phyloP scores from a whole-genome alignment of 2,329 filamentous ascomycete species.

The Ophiostoma sp. region DNA sequence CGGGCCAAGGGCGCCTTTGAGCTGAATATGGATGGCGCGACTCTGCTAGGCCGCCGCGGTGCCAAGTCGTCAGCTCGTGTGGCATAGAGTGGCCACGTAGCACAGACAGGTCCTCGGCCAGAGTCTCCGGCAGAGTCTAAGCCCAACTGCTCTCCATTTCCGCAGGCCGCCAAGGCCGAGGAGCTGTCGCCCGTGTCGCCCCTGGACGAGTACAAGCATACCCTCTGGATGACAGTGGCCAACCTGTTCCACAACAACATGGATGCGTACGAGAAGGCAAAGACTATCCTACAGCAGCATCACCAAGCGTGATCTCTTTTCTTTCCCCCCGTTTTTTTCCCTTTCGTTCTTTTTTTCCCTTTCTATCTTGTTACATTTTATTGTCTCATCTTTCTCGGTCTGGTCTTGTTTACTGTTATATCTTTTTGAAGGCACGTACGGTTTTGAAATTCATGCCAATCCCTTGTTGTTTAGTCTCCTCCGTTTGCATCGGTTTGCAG shows the following conservation, averaged over 20 bases:
- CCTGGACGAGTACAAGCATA: background rate
- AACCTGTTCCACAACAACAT: background rate
- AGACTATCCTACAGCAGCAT: background rate
- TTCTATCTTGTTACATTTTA: background rate
- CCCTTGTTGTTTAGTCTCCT: background rate
- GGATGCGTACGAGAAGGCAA: background rate
- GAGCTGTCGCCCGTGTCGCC: background rate
- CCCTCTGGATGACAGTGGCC: background rate
- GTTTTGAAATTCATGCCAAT: background rate
- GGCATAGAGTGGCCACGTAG: slow-evolving; percentile 29
- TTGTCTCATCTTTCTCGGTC: background rate
- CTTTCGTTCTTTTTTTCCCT: background rate
- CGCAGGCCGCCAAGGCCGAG: background rate
- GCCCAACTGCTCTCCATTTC: background rate
- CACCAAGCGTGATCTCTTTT: background rate
- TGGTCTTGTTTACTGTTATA: background rate
- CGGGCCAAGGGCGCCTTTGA: slow-evolving; percentile 80
- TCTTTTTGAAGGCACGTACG: slow-evolving; percentile 9
- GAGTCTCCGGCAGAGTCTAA: background rate
- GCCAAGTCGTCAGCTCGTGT: slow-evolving; percentile 49
- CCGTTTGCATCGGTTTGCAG: slow-evolving; percentile 3
- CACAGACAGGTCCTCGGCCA: background rate
- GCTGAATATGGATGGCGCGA: slow-evolving; percentile 84
- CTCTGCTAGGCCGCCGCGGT: slow-evolving; percentile 68
- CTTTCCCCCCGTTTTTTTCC: background rate